Evolutionary conservation across 179 eudicot species (phyloP).

Genomic region (Silene coronaria): DNA sequence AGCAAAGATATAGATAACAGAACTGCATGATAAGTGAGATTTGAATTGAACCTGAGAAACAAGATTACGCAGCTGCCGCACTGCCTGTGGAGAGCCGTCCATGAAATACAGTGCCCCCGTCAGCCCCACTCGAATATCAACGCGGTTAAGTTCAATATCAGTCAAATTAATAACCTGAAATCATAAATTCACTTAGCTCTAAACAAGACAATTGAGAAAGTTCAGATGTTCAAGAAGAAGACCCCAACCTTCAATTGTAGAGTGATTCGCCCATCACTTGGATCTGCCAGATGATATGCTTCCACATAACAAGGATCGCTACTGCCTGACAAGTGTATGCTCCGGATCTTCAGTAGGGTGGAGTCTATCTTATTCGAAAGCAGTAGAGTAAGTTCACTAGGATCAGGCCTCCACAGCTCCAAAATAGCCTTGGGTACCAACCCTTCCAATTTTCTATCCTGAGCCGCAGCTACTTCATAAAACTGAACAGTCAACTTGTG

Average conservation of each 20-base stretch:
- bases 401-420: constrained; percentile 98
- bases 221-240: constrained; percentile 10
- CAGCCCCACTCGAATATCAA: constrained; percentile 86
- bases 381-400: constrained; percentile 73
- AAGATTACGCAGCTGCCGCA: constrained; percentile 86
- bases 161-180: constrained; percentile 88
- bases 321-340: constrained; percentile 82
- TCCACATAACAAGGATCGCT: constrained; percentile 98
- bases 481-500: constrained; percentile 95
- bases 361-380: constrained; percentile 68
- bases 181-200: constrained; percentile 19
- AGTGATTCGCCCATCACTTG: constrained; percentile 90
- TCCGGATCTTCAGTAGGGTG: constrained; percentile 60
- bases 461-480: constrained; percentile 93
- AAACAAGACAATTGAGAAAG: background rate
- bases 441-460: constrained; percentile 93
- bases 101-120: constrained; percentile 88
- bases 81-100: constrained; percentile 99
- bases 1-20: background rate
- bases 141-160: constrained; percentile 86
- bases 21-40: background rate
- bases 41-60: constrained; percentile 67
- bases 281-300: constrained; percentile 93
- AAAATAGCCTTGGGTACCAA: constrained; percentile 90
- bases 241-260: constrained; percentile 76